phyloP scores from a whole-genome alignment of 768 basidiomycete species.

The Rhizopogon vulgaris region DNA sequence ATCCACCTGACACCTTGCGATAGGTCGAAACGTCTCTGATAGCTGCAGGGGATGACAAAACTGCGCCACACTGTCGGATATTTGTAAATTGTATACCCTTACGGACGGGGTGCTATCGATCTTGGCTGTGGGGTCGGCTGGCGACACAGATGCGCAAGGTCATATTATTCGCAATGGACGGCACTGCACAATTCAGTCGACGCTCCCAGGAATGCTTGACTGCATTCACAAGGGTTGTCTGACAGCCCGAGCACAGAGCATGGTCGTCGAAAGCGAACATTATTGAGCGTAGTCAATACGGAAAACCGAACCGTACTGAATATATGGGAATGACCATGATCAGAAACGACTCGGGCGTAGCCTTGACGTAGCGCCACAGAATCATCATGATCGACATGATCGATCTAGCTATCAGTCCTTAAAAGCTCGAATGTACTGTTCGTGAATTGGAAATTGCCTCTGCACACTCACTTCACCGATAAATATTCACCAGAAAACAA shows the following conservation, averaged over 20 bases:
- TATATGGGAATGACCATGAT: neutral
- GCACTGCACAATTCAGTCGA: neutral
- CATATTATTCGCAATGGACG: neutral
- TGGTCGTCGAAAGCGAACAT: neutral
- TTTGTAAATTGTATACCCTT: neutral
- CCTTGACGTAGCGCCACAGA: neutral
- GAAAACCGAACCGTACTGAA: neutral
- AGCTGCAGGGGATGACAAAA: neutral
- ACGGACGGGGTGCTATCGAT: neutral
- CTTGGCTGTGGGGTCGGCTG: too few species aligned
- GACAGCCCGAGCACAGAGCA: neutral
- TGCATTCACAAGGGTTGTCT: neutral
- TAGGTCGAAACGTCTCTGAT: neutral
- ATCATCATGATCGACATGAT: neutral
- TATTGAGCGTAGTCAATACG: neutral
- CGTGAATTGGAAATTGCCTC: too few species aligned
- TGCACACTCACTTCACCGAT: too few species aligned
- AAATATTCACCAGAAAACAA: too few species aligned
- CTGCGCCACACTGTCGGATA: neutral
- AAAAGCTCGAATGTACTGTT: neutral
- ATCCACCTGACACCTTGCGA: neutral
- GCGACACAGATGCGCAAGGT: neutral
- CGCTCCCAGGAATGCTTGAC: too few species aligned
- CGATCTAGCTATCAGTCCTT: neutral
- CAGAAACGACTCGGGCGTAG: too few species aligned